A percentile compares a stretch with the other conserved stretches of the same genome.
phyloP scores from a whole-genome alignment of 2,329 filamentous ascomycete species.

The Hymenoscyphus linearis region DNA sequence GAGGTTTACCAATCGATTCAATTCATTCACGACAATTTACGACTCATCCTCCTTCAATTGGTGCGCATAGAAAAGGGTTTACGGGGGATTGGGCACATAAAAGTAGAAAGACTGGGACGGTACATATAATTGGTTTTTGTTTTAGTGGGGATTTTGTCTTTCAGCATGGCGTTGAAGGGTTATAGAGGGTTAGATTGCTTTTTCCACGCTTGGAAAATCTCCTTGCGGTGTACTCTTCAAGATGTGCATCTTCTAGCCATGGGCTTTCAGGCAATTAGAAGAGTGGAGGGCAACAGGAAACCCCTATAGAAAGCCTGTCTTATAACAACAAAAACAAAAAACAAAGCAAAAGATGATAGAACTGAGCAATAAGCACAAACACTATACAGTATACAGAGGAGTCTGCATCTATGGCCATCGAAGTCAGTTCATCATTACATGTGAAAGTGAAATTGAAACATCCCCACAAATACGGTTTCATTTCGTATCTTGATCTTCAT shows the following conservation, averaged over 20 bases:
- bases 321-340: background rate
- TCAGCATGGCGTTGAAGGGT: conserved; percentile 6
- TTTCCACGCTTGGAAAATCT: background rate
- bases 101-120: conserved; percentile 8
- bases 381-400: no score
- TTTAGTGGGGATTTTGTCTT: background rate
- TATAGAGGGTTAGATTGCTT: background rate
- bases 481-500: background rate
- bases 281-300: background rate
- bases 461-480: background rate
- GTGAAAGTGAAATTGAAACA: background rate
- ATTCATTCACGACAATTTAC: conserved; percentile 8
- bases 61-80: conserved; percentile 8
- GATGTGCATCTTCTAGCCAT: background rate
- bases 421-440: background rate
- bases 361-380: background rate
- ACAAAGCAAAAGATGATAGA: background rate
- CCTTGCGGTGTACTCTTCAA: conserved; percentile 2
- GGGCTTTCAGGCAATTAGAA: background rate
- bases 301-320: background rate
- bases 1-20: background rate
- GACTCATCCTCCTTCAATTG: conserved; percentile 14
- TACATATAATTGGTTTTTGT: background rate
- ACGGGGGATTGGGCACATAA: conserved; percentile 9
- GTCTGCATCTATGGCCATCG: background rate